These are phyloP conservation scores for Aspergillus sp. DNA, from an alignment of 2,329 filamentous ascomycete species.

Conservation along the genomic window DNA sequence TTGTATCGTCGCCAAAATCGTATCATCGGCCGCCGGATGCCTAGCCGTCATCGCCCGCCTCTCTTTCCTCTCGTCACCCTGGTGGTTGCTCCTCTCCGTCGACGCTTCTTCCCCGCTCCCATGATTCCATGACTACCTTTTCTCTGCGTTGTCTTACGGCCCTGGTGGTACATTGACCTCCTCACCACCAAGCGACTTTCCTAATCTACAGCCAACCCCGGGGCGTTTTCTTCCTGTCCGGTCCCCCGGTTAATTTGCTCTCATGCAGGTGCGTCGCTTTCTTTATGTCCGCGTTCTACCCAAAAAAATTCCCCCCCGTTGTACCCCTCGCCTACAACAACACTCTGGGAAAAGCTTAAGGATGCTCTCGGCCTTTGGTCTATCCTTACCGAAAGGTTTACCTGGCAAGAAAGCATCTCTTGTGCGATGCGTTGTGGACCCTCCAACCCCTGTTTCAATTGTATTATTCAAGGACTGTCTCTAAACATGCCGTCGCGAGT, in stretches of 20 bases:
- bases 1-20: slow-evolving; percentile 1
- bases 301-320: slow-evolving; percentile 3
- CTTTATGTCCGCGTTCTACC: slow-evolving; percentile 10
- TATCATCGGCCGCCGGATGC: slow-evolving; percentile 25
- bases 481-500: slow-evolving; percentile 13
- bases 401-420: not conserved
- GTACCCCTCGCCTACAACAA: slow-evolving; percentile 3
- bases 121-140: slow-evolving; percentile 39
- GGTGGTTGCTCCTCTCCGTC: slow-evolving; percentile 26
- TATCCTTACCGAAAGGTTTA: not conserved
- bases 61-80: slow-evolving; percentile 20
- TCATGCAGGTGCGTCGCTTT: slow-evolving; percentile 45
- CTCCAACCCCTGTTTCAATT: not conserved
- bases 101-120: slow-evolving; percentile 40
- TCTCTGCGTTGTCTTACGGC: slow-evolving; percentile 32
- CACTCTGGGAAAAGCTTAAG: not conserved
- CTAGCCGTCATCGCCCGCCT: slow-evolving; percentile 21
- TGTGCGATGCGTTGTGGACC: not conserved
- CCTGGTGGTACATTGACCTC: slow-evolving; percentile 42
- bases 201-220: slow-evolving; percentile 29
- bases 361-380: not conserved
- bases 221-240: slow-evolving; percentile 20
- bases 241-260: slow-evolving; percentile 33
- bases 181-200: slow-evolving; percentile 28
- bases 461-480: not conserved